Base-by-base conservation (phyloP, 805 yeast species). In the Sungouiozyma intestinalis region DNA sequence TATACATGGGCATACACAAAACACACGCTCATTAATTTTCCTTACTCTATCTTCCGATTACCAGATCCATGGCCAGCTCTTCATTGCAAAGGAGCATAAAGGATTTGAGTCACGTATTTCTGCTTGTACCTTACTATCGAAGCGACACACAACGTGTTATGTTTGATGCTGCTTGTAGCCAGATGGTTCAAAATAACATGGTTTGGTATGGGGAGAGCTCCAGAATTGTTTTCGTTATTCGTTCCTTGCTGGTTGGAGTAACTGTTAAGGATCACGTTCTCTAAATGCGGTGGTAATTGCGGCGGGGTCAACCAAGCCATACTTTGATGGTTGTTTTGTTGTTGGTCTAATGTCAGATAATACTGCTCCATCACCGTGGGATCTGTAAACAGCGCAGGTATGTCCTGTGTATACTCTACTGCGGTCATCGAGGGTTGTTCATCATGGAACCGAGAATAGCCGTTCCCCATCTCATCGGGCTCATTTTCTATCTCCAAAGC, bases 161-260 rank as follows among this genome's bases (percentile, higher is more conserved):
- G 95, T 57, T 88, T 86, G 54, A 88, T 88, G 49, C 92, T 81
- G 9, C 96, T 86, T 6, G 97, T 88, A n/a, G 96, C 95, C 62
- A 88, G 68, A 62, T 88, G 97, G 58, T 88, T 88, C 53, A 88
- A 68, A 18, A 88, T 94, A 43, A 88, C 97, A 59, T 88, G 97
- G 58, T 88, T 86, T 13, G 97, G 97, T 43, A 87, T 86, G 8
- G 94, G 92, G 51, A 87, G 66, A 1, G 94, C 94, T 42, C 95
- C 94, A 33, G 85, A 75, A 52, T 82, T 84, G 60, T 87, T 90
- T 54, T 83, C 87, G 40, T 53, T 54, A 42, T 48, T 58, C 16
- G 56, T 59, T 5, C 52, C 52, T 33, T 52, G 55, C n/a, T 53
- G 44, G 36, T 46, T 56, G 2, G 68, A 60, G 67, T 73, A 81